These are phyloP conservation scores for Mycosarcoma maydis DNA, from an alignment of 1,284 basidiomycete genomes.

Conservation along the genomic window DNA sequence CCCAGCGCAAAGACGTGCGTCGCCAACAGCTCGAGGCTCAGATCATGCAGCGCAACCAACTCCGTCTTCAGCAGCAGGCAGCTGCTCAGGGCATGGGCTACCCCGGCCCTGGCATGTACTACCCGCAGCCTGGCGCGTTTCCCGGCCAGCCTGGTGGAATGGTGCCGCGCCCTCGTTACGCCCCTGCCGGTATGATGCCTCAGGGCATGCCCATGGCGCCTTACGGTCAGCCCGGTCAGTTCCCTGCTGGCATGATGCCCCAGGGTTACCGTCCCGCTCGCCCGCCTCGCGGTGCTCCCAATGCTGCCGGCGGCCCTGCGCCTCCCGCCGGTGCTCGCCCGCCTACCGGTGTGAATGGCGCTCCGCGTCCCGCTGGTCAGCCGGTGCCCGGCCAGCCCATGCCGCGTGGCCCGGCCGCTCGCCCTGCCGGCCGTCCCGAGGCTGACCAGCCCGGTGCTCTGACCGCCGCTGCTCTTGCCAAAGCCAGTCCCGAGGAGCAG, in stretches of 20 bases:
- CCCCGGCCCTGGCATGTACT: conserved; percentile 66
- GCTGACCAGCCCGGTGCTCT: conserved; percentile 55
- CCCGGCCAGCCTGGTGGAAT: conserved; percentile 63
- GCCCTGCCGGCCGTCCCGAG: conserved; percentile 41
- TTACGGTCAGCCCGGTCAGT: conserved; percentile 64
- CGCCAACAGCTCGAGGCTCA: conserved; percentile 98
- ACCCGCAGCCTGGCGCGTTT: conserved; percentile 64
- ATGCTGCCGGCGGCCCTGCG: conserved; percentile 48
- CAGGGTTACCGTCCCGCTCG: conserved; percentile 63
- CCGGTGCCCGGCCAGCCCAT: conserved; percentile 51
- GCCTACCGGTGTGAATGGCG: conserved; percentile 54
- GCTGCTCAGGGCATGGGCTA: conserved; percentile 64
- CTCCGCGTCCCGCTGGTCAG: conserved; percentile 49
- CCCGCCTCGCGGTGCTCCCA: conserved; percentile 59
- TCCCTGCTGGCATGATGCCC: conserved; percentile 64
- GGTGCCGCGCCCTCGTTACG: conserved; percentile 64
- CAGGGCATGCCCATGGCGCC: conserved; percentile 65
- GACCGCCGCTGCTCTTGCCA: conserved; percentile 64
- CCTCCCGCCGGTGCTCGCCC: conserved; percentile 52
- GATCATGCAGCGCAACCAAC: conserved; percentile 68
- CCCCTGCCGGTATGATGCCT: conserved; percentile 66
- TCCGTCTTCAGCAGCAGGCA: conserved; percentile 66
- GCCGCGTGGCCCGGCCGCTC: conserved; percentile 38
- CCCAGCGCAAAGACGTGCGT: conserved; percentile 97
- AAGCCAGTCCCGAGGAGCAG: conserved; percentile 67